Percentiles rank a stretch among this genome's conserved stretches.
These are phyloP conservation scores for Naganishia liquefaciens DNA, from an alignment of 1,284 basidiomycete species.

Conservation along the genomic window DNA sequence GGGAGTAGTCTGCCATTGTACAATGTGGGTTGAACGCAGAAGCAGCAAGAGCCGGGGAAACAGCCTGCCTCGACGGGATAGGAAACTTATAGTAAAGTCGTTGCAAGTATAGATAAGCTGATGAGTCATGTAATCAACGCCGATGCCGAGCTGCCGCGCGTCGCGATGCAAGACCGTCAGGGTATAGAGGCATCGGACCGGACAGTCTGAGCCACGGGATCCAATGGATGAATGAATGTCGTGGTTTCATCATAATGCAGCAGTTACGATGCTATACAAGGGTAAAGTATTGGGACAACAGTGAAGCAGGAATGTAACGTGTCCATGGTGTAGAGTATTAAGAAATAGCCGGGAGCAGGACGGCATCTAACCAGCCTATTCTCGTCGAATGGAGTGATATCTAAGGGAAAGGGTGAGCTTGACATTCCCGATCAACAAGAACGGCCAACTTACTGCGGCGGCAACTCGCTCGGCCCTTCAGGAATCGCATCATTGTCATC, in stretches of 20 bases:
- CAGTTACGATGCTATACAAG: background rate
- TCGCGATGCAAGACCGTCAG: background rate
- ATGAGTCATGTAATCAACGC: too few relatives aligned
- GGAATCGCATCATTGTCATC: conserved; percentile 17
- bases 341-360: background rate
- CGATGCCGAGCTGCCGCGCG: background rate
- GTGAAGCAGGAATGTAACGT: background rate
- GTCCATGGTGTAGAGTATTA: background rate
- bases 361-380: background rate
- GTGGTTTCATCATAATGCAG: background rate
- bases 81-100: too few relatives aligned
- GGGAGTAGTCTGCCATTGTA: conserved; percentile 8
- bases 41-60: too few relatives aligned
- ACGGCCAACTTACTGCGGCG: conserved; percentile 31
- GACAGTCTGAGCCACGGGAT: too few relatives aligned
- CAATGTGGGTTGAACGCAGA: background rate
- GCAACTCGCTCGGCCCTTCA: conserved; percentile 27
- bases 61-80: too few relatives aligned
- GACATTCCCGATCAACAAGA: background rate
- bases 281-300: conserved; percentile 4
- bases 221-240: background rate
- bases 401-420: background rate
- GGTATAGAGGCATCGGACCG: too few relatives aligned
- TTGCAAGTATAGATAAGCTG: too few relatives aligned
- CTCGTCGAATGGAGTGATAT: conserved; percentile 30